Evolutionary conservation across 2,329 filamentous ascomycete species (phyloP), one percentile per base, ranked within the genome.

Genomic region (Fusarium longipes): DNA sequence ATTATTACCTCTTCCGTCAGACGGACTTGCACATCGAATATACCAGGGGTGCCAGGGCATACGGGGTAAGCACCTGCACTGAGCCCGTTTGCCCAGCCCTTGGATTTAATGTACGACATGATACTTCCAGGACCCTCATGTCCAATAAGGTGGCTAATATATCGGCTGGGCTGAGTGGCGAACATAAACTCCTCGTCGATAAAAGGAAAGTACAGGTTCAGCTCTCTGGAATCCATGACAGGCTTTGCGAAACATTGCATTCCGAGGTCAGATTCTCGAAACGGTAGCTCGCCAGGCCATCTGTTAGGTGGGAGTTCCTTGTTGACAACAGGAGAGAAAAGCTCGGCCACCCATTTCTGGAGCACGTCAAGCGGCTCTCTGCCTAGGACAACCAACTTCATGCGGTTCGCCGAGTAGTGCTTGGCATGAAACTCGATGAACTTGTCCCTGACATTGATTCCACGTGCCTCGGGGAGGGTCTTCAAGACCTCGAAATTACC

Each of bases 41-140:
- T 85, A 0, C 91, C 89, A 1, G 92, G 89, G 0, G 83, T 84
- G 15, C 93, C 94, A 5, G 93, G 91, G 72, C 93, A 96, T 38
- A 97, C 82, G 0, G 88, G 83, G 74, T 90, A 90, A 9, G 89
- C 86, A 33, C 93, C 93, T 36, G 93, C 92, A 43, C 91, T 92
- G 4, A 97, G 82, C 4, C 89, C 88, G 72, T 94, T 96, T 6
- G 91, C 93, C 92, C 93, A 97, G 9, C 94, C 94, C 78, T 94
- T 96, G 25, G 87, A 89, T 77, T 97, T 97, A 78, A 97, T 86
- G 76, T 96, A 93, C 3, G 93, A 89, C 80, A 97, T 88, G 73
- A 97, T 91, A 77, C 94, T 97, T 6, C 94, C 94, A 1, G 94
- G 94, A 0, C 94, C 93, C 77, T 97, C 94, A 71, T 97, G 94